phyloP scores from a whole-genome alignment of 768 basidiomycete genomes.

The Mycena rosella region DNA sequence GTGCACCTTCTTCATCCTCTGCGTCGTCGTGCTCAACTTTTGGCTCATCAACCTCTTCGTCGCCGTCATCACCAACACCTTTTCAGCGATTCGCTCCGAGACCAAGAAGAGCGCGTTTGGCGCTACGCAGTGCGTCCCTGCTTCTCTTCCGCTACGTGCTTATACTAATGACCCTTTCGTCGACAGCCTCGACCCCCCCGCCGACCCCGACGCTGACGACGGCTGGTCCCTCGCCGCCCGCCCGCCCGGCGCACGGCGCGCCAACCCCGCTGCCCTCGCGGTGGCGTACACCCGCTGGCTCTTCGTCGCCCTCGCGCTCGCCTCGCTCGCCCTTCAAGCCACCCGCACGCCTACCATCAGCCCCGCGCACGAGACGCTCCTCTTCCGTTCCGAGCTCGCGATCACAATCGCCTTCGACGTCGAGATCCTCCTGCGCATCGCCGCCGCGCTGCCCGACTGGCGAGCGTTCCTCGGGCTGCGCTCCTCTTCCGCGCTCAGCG shows the following conservation, averaged over 20 bases:
- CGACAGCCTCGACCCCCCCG: not conserved
- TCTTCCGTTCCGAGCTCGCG: constrained; percentile 77
- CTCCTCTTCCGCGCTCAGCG: no score
- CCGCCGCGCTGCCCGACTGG: constrained; percentile 86
- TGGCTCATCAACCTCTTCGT: constrained; percentile 95
- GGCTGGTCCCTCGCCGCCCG: constrained; percentile 59
- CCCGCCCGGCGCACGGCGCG: constrained; percentile 58
- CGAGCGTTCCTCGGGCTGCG: constrained; percentile 77
- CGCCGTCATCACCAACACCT: constrained; percentile 95
- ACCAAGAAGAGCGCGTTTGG: constrained; percentile 95
- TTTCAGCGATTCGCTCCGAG: constrained; percentile 86
- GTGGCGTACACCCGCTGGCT: constrained; percentile 74
- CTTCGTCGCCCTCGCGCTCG: constrained; percentile 83
- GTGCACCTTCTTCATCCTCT: constrained; percentile 87
- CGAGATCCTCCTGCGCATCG: constrained; percentile 84
- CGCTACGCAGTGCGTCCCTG: constrained; percentile 68
- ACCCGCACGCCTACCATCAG: constrained; percentile 63
- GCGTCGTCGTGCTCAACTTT: constrained; percentile 90
- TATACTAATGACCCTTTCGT: not conserved
- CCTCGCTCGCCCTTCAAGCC: constrained; percentile 80
- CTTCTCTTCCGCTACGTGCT: not conserved
- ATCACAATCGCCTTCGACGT: constrained; percentile 89
- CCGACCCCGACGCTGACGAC: constrained; percentile 58
- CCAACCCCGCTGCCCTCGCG: constrained; percentile 64
- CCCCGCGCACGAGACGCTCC: constrained; percentile 38